Evolutionary conservation across 1,284 basidiomycete genomes (phyloP), one percentile per base, ranked within the genome.

Genomic region (Ganoderma multipileum): DNA sequence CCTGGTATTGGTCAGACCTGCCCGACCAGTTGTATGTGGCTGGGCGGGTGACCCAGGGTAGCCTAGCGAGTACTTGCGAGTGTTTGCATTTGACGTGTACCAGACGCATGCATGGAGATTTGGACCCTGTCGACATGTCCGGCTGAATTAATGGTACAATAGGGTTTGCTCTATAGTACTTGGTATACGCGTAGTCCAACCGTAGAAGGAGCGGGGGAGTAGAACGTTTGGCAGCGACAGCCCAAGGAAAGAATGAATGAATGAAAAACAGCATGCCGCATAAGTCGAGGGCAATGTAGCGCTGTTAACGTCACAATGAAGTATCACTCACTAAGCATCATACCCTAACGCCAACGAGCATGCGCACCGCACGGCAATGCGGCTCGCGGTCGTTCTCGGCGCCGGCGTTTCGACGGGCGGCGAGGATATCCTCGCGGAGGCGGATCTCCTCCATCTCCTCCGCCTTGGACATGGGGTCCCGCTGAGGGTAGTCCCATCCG

Each of bases 401-500:
- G 11, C 83, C 82, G 18, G 86, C 87, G 65, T 79, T 80, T 64
- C 79, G 83, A 65, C 87, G 83, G 20, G 89, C 89, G 71, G 89
- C 85, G n/a, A 89, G 76, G 80, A 91, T 87, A 50, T 85, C 87
- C 44, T 86, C 85, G 69, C 89, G 85, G 52, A 90, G 80, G 41
- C 89, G 83, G 71, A 89, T 84, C 75, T 91, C 89, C 75, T 91
- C 89, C 54, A 89, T 85, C 20, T 89, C 80, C 76, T 92, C 90
- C 36, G 88, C 88, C 76, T 88, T 89, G 1, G 87, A 85, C 58
- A 91, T 79, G 20, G 89, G 85, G 61, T 88, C 88, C 63, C 88
- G 83, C 18, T 82, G 78, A 14, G 91, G 91, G 44, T 89, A 82
- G 33, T 80, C 74, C 87, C 89, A 92, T 30, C 88, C 88, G 38